Evolutionary conservation across 805 yeast genomes (phyloP), one percentile per base, ranked within the genome.

Genomic region (Isabelozyma heimii): DNA sequence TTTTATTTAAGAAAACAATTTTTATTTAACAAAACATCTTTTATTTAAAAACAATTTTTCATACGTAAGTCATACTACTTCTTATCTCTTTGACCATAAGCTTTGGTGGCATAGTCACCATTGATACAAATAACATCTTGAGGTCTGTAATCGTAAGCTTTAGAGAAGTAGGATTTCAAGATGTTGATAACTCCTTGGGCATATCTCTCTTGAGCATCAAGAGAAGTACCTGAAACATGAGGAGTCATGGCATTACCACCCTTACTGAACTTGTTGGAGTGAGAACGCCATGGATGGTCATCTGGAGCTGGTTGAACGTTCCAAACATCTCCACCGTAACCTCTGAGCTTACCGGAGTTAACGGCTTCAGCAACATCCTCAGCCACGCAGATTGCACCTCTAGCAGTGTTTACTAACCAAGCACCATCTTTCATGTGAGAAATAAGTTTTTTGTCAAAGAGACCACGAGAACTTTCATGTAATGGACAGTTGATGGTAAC

Each of bases 241-340:
- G 91, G 91, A 45, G 90, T 85, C 92, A 87, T 86, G 47, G 91
- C 92, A 59, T 88, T 87, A 55, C 92, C 92, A 37, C 81, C 87
- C 50, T 85, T 86, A 42, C 24, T 26, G 55, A 75, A 79, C 60
- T 79, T 72, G 79, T 85, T 85, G 44, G 71, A 62, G 83, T 86
- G 79, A 9, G 73, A 47, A 75, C 90, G 77, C 94, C 94, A 87
- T 55, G 91, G 91, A 62, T 86, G 91, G 65, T 77, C 77, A 47
- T 73, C 70, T 54, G 91, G 90, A 26, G 92, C 88, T 40, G 95
- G 95, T 68, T 87, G 95, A n/a, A 85, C 85, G 73, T 61, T 79
- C 90, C 92, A 87, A 46, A 87, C 94, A 67, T 87, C 94, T 57
- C 92, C 94, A 59, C 91, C 94, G 63, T 87, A 87, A 46, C 91